A percentile compares a stretch with the other conserved stretches of the same genome.
Conservation (phyloP, 2,329 filamentous ascomycete species). For the Fusarium avenaceum region DNA sequence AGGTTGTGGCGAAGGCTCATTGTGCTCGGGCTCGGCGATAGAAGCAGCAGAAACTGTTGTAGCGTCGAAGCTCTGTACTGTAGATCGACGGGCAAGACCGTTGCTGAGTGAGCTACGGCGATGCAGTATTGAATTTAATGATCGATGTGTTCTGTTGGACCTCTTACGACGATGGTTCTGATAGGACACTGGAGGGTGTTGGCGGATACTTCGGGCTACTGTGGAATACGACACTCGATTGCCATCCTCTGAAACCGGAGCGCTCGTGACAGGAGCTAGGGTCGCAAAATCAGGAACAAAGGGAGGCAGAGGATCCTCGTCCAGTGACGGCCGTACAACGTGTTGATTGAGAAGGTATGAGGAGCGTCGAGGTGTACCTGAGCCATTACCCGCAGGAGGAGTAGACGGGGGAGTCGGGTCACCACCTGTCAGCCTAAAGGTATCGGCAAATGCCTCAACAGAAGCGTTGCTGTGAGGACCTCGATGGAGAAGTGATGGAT, state of each 20-base stretch:
- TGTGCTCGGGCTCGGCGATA: slow-evolving; percentile 59
- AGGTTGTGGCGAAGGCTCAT: slow-evolving; percentile 61
- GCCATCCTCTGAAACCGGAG: slow-evolving; percentile 53
- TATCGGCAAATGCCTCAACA: slow-evolving; percentile 67
- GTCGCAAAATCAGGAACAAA: slow-evolving; percentile 63
- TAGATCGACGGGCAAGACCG: slow-evolving; percentile 63
- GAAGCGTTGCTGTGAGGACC: slow-evolving; percentile 61
- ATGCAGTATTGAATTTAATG: slow-evolving; percentile 64
- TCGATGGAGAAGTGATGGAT: slow-evolving; percentile 65
- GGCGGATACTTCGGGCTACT: slow-evolving; percentile 44
- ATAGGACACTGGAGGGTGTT: slow-evolving; percentile 51
- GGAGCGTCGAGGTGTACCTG: slow-evolving; percentile 65
- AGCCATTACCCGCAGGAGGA: slow-evolving; percentile 61
- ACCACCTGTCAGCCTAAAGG: slow-evolving; percentile 62
- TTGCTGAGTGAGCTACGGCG: slow-evolving; percentile 74
- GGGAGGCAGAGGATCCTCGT: slow-evolving; percentile 60
- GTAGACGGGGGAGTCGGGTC: slow-evolving; percentile 74
- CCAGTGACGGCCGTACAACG: slow-evolving; percentile 54
- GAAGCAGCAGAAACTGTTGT: slow-evolving; percentile 65
- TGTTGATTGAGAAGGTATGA: slow-evolving; percentile 68
- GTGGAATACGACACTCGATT: slow-evolving; percentile 51
- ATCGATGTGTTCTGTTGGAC: slow-evolving; percentile 64
- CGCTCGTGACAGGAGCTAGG: slow-evolving; percentile 49
- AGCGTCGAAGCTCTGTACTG: slow-evolving; percentile 72
- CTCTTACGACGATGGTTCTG: slow-evolving; percentile 60